Percentiles rank a stretch among this genome's conserved stretches.
Evolutionary conservation across 2,329 filamentous ascomycete genomes (phyloP).

Genomic region (Neodidymelliopsis sp.): DNA sequence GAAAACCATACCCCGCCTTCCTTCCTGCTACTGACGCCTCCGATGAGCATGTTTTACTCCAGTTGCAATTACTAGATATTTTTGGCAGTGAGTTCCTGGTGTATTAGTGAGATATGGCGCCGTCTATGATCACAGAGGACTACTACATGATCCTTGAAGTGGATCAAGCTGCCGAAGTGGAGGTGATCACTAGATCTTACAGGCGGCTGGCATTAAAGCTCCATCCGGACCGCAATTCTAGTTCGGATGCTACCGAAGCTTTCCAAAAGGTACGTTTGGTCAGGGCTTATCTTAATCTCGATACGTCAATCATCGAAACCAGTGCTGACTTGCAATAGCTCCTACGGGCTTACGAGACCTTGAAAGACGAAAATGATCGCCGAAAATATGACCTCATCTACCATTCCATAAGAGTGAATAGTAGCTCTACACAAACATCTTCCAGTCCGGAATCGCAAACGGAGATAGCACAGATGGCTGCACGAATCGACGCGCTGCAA

Average conservation of each 20-base stretch:
- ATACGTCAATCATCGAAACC: slow-evolving; percentile 28
- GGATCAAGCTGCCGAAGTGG: slow-evolving; percentile 31
- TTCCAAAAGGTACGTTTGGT: slow-evolving; percentile 46
- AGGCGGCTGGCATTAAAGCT: slow-evolving; percentile 44
- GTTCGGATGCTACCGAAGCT: slow-evolving; percentile 40
- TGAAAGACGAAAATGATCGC: slow-evolving; percentile 43
- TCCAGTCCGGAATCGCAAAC: slow-evolving; percentile 15
- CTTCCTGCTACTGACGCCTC: too few relatives aligned
- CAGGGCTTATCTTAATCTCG: neutral
- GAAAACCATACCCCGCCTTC: too few relatives aligned
- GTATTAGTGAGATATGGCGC: slow-evolving; percentile 34
- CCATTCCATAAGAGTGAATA: slow-evolving; percentile 27
- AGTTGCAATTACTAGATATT: too few relatives aligned
- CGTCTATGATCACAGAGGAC: slow-evolving; percentile 37
- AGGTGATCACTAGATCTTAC: slow-evolving; percentile 43
- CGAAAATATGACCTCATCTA: slow-evolving; percentile 46
- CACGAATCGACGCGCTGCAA: slow-evolving; percentile 35
- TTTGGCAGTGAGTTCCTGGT: too few relatives aligned
- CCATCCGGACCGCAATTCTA: slow-evolving; percentile 48
- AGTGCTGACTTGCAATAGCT: slow-evolving; percentile 34
- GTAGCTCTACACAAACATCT: slow-evolving; percentile 3
- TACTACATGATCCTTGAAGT: slow-evolving; percentile 47
- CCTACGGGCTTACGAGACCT: slow-evolving; percentile 46
- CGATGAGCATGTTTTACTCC: too few relatives aligned
- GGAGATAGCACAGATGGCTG: slow-evolving; percentile 27